These are phyloP conservation scores for Herpetomonas samuelpessoai DNA, from an alignment of 208 protist species.

Conservation along the genomic window DNA sequence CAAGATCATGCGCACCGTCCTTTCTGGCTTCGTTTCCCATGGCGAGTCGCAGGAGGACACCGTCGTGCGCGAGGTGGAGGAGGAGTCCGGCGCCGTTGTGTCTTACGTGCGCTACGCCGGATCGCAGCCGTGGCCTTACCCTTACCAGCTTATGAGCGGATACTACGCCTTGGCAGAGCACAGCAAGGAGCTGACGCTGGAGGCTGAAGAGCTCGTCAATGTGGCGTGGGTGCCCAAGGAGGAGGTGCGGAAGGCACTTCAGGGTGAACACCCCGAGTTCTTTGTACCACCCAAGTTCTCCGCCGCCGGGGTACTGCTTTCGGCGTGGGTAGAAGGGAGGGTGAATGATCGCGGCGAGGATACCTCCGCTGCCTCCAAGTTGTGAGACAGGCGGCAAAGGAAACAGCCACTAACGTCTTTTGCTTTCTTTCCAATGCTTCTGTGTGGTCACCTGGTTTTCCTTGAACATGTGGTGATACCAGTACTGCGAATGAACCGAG, in stretches of 20 bases:
- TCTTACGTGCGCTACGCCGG: conserved; percentile 42
- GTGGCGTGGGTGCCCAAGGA: conserved; percentile 48
- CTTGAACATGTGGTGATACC: no score
- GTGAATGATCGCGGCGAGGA: conserved; percentile 10
- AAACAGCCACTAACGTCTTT: no score
- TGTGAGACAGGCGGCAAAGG: no score
- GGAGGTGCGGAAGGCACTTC: conserved; percentile 37
- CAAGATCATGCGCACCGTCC: conserved; percentile 27
- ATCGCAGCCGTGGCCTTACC: conserved; percentile 55
- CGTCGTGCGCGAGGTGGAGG: conserved; percentile 50
- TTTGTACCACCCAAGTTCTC: conserved; percentile 24
- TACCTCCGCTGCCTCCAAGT: not conserved
- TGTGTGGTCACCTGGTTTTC: no score
- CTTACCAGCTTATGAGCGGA: conserved; percentile 43
- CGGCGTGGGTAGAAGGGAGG: conserved; percentile 26
- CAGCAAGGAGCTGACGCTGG: conserved; percentile 13
- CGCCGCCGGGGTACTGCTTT: conserved; percentile 33
- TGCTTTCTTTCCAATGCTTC: no score
- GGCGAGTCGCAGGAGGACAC: conserved; percentile 56
- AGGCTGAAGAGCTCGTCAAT: conserved; percentile 36
- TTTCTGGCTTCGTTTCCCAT: conserved; percentile 43
- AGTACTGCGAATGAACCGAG: no score
- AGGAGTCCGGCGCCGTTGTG: conserved; percentile 46
- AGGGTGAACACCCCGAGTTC: conserved; percentile 30
- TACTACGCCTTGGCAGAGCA: conserved; percentile 52